Evolutionary conservation across 1,284 basidiomycete species (phyloP).

Genomic region (Rhodotorula sp.): DNA sequence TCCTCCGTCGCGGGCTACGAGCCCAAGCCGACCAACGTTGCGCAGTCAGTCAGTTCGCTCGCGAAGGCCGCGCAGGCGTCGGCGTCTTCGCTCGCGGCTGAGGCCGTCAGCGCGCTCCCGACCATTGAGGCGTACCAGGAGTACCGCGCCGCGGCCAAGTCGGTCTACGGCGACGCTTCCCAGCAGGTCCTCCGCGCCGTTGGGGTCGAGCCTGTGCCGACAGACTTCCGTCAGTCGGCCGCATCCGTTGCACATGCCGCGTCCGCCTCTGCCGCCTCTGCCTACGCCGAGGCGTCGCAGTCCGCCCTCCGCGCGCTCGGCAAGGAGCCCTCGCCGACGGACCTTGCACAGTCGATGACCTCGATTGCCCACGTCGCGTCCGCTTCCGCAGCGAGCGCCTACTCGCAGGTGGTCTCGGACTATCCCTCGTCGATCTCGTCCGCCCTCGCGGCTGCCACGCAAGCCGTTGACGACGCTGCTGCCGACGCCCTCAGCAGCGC

Average conservation of each 20-base stretch:
- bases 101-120: conserved; percentile 14
- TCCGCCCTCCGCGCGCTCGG: conserved; percentile 16
- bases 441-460: conserved; percentile 10
- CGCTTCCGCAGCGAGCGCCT: conserved; percentile 5
- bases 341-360: conserved; percentile 16
- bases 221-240: conserved; percentile 29
- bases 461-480: conserved; percentile 8
- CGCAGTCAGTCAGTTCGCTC: conserved; percentile 30
- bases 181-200: conserved; percentile 26
- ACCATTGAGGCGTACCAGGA: conserved; percentile 22
- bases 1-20: conserved; percentile 35
- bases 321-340: conserved; percentile 29
- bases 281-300: conserved; percentile 25
- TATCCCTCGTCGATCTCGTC: conserved; percentile 17
- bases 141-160: conserved; percentile 7
- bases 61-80: conserved; percentile 31
- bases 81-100: conserved; percentile 20
- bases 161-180: conserved; percentile 20
- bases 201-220: conserved; percentile 20
- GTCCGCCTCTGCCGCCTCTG: conserved; percentile 5
- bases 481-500: neutral
- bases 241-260: conserved; percentile 25
- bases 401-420: conserved; percentile 17
- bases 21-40: conserved; percentile 35
- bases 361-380: conserved; percentile 17